Percentiles rank a stretch among this genome's conserved stretches.
These are phyloP conservation scores for Phytopythium vexans DNA, from an alignment of 352 stramenopile genomes.

Conservation along the genomic window DNA sequence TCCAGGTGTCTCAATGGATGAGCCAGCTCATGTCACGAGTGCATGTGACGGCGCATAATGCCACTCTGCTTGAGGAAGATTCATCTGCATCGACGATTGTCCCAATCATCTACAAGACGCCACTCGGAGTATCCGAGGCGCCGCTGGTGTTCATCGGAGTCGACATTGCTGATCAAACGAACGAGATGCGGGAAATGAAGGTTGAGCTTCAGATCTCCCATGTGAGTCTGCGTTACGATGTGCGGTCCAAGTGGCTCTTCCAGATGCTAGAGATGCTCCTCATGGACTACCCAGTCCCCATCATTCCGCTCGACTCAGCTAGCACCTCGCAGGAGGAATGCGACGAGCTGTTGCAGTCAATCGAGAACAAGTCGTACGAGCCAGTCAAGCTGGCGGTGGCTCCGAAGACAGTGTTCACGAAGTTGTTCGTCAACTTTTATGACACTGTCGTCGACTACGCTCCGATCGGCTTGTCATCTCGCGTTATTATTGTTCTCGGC, in stretches of 20 bases:
- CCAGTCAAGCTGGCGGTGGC: slow-evolving; percentile 62
- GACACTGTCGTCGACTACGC: slow-evolving; percentile 81
- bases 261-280: slow-evolving; percentile 74
- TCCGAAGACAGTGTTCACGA: slow-evolving; percentile 84
- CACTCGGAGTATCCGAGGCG: slow-evolving; percentile 67
- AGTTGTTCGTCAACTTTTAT: slow-evolving; percentile 86
- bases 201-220: slow-evolving; percentile 85
- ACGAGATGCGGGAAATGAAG: slow-evolving; percentile 88
- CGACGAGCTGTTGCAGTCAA: slow-evolving; percentile 32
- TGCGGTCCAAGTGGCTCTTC: slow-evolving; percentile 77
- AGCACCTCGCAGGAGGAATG: slow-evolving; percentile 57
- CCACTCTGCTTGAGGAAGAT: slow-evolving; percentile 76
- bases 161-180: slow-evolving; percentile 77
- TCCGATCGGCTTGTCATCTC: slow-evolving; percentile 51
- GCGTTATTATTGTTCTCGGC: slow-evolving; percentile 73
- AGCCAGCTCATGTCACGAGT: slow-evolving; percentile 74
- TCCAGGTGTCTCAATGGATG: slow-evolving; percentile 88
- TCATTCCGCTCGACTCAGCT: slow-evolving; percentile 80
- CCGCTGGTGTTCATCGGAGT: slow-evolving; percentile 79
- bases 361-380: slow-evolving; percentile 33
- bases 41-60: slow-evolving; percentile 66
- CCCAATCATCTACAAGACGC: slow-evolving; percentile 81
- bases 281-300: slow-evolving; percentile 77
- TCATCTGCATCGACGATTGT: slow-evolving; percentile 28
- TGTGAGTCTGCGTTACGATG: slow-evolving; percentile 77